Percentiles rank a stretch among this genome's conserved stretches.
Evolutionary conservation across 2,329 filamentous ascomycete genomes (phyloP).

Genomic region (Nemania serpens): DNA sequence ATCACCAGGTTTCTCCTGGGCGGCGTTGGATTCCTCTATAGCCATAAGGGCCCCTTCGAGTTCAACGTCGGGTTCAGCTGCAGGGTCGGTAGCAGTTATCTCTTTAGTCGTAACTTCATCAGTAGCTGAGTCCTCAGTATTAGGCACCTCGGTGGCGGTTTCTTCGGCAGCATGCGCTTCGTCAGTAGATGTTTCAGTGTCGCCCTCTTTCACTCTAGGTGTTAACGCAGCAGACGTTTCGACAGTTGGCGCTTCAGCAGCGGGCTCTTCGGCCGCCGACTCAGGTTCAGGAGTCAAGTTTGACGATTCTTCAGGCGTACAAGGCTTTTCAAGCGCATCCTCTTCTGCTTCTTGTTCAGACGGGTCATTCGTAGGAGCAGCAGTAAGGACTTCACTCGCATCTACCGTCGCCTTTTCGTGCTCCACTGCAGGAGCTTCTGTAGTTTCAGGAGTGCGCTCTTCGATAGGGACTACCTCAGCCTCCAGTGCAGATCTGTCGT

Average conservation of each 20-base stretch:
- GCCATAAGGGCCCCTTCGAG: not conserved
- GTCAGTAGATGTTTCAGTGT: not conserved
- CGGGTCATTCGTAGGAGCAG: not conserved
- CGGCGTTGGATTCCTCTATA: not conserved
- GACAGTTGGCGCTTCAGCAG: slow-evolving; percentile 7
- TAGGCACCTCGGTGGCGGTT: too few relatives aligned
- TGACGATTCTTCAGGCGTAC: slow-evolving; percentile 1
- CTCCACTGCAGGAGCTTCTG: slow-evolving; percentile 3
- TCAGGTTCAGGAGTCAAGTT: not conserved
- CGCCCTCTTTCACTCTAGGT: too few relatives aligned
- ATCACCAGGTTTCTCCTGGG: not conserved
- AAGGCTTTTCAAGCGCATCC: not conserved
- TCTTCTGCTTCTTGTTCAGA: slow-evolving; percentile 8
- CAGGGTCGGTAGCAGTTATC: not conserved
- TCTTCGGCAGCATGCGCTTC: not conserved
- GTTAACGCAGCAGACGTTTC: not conserved
- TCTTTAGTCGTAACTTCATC: not conserved
- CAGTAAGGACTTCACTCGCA: not conserved
- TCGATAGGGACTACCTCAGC: slow-evolving; percentile 3
- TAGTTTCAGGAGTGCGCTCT: slow-evolving; percentile 4
- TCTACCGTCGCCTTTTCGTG: slow-evolving; percentile 4
- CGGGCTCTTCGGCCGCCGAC: not conserved
- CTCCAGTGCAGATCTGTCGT: not conserved
- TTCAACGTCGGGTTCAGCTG: not conserved
- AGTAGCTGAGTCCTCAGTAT: not conserved